A percentile compares a stretch with the other conserved stretches of the same genome.
Conservation (phyloP, 768 basidiomycete species). For the Mycena vulgaris region DNA sequence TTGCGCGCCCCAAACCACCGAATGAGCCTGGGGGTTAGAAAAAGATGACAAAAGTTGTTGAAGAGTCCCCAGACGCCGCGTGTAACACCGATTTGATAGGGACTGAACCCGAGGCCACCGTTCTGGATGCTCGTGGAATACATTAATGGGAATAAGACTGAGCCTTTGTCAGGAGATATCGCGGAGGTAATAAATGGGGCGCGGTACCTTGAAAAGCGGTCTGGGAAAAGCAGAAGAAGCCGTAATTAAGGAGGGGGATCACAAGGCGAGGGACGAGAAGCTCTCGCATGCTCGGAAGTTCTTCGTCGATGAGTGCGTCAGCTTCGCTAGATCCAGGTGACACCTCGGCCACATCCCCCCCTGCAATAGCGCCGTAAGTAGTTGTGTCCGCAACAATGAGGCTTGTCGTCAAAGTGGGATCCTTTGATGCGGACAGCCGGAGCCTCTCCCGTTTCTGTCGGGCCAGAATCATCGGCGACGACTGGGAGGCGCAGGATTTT, state of each 20-base stretch:
- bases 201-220: constrained; percentile 34
- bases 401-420: constrained; percentile 26
- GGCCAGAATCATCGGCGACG: constrained; percentile 29
- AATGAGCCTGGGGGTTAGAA: constrained; percentile 60
- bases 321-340: background rate
- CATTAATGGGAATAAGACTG: constrained; percentile 43
- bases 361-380: constrained; percentile 27
- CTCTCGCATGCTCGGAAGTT: constrained; percentile 29
- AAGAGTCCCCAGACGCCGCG: constrained; percentile 62
- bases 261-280: constrained; percentile 37
- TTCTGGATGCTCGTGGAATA: constrained; percentile 63
- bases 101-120: constrained; percentile 68
- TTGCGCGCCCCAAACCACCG: constrained; percentile 62
- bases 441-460: constrained; percentile 19
- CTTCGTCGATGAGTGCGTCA: constrained; percentile 18
- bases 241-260: constrained; percentile 38
- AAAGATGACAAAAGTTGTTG: constrained; percentile 63
- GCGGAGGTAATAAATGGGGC: too few species aligned
- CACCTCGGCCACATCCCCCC: background rate
- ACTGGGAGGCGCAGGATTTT: constrained; percentile 17
- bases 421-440: constrained; percentile 6
- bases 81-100: constrained; percentile 65
- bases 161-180: background rate
- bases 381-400: constrained; percentile 11
- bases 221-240: constrained; percentile 40